Evolutionary conservation across 305 asterid genomes (phyloP).

Genomic region (Andrographis paniculata): DNA sequence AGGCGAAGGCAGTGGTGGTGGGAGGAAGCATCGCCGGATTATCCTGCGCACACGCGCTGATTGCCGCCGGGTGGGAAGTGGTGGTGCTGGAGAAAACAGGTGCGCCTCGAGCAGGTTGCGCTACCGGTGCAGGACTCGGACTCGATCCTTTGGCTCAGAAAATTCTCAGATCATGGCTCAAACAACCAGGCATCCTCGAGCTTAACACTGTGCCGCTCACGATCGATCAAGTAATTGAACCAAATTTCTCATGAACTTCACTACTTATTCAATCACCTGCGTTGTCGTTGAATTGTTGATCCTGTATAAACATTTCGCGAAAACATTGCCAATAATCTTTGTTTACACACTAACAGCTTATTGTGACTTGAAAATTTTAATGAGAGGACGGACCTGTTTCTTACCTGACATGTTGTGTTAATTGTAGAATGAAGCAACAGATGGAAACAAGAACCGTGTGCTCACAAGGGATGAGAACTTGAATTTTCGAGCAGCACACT

Average conservation of each 20-base stretch:
- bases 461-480: conserved; percentile 66
- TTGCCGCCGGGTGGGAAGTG: conserved; percentile 76
- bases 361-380: conserved; percentile 8
- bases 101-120: conserved; percentile 60
- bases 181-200: conserved; percentile 41
- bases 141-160: conserved; percentile 53
- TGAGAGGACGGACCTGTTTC: background rate
- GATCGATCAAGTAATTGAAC: conserved; percentile 56
- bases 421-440: conserved; percentile 52
- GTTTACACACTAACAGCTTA: too few species aligned
- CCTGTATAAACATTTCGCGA: too few species aligned
- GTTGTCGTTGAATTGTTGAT: too few species aligned
- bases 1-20: conserved; percentile 66
- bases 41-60: conserved; percentile 66
- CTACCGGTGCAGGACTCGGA: conserved; percentile 90
- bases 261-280: too few species aligned
- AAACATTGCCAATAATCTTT: too few species aligned
- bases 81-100: conserved; percentile 76
- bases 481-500: conserved; percentile 76
- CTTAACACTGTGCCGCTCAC: conserved; percentile 55
- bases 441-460: conserved; percentile 40
- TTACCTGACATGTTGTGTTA: background rate
- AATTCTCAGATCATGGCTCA: conserved; percentile 51
- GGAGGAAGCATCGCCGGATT: conserved; percentile 94
- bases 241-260: background rate